Conservation (phyloP, 441 rosid species). For the Populus hybrid region DNA sequence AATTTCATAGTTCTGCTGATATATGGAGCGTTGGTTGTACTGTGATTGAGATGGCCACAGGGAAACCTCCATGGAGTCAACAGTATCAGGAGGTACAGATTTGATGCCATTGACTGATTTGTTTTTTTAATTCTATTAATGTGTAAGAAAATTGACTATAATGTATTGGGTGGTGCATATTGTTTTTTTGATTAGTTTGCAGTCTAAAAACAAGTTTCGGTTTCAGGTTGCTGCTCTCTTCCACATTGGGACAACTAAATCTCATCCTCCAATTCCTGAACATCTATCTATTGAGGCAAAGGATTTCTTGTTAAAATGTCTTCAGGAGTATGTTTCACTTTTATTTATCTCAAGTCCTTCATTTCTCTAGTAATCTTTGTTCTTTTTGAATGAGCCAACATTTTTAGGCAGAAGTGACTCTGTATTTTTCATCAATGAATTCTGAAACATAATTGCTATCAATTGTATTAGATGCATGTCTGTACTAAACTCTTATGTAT, state of each 20-base stretch:
- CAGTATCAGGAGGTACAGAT: constrained; percentile 88
- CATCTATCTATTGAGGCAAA: constrained; percentile 75
- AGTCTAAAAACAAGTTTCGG: constrained; percentile 17
- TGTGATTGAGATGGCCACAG: constrained; percentile 98
- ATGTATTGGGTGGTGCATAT: neutral
- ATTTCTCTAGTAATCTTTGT: constrained; percentile 2
- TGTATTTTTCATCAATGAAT: neutral
- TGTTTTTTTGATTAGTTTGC: constrained; percentile 15
- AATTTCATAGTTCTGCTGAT: constrained; percentile 82
- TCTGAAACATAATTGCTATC: neutral
- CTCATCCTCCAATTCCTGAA: constrained; percentile 98
- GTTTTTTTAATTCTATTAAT: constrained; percentile 11
- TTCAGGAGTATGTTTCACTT: constrained; percentile 55
- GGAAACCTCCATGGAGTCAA: constrained; percentile 99
- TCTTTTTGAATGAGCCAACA: constrained; percentile 10
- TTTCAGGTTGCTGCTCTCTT: constrained; percentile 94
- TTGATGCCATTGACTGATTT: constrained; percentile 16
- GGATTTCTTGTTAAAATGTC: constrained; percentile 80
- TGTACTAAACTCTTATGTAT: constrained; percentile 17
- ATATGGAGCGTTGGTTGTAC: too few relatives aligned
- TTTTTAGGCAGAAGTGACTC: neutral
- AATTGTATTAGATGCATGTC: neutral
- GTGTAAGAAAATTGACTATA: neutral
- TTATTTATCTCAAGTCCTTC: constrained; percentile 9
- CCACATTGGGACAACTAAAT: constrained; percentile 87